phyloP scores from a whole-genome alignment of 768 basidiomycete genomes.

The Boletus barrowsii region DNA sequence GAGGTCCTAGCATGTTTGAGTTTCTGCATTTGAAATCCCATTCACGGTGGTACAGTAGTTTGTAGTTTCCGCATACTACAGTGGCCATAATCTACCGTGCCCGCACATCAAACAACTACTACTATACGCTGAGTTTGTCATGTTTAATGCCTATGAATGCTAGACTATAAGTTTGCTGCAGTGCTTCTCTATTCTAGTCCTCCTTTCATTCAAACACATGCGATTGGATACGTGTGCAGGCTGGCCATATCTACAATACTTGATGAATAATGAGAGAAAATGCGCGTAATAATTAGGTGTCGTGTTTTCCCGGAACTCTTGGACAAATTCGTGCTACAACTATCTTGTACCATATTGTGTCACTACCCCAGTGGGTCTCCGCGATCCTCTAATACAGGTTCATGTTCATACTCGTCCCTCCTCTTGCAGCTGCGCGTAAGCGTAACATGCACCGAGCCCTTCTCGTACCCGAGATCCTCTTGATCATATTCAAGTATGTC shows the following conservation, averaged over 20 bases:
- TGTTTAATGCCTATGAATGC: no score
- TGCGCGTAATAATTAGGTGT: background rate
- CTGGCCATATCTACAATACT: background rate
- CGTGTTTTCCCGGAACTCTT: background rate
- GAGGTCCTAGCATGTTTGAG: no score
- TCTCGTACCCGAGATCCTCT: constrained; percentile 20
- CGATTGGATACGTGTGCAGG: background rate
- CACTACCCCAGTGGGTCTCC: background rate
- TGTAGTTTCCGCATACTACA: no score
- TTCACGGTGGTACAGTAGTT: no score
- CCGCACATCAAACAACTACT: no score
- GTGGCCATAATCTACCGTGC: no score
- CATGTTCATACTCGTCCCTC: constrained; percentile 7
- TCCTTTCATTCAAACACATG: no score
- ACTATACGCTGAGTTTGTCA: no score
- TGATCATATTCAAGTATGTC: constrained; percentile 20
- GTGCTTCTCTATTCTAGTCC: no score
- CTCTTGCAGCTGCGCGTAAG: background rate
- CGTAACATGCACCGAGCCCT: constrained; percentile 16
- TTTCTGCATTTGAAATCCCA: no score
- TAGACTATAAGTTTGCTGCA: no score
- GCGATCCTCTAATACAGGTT: background rate
- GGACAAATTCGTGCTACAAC: background rate
- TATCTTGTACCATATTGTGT: background rate
- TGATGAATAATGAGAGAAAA: background rate